phyloP scores from a whole-genome alignment of 768 basidiomycete species.

The Macrolepiota albuminosa region DNA sequence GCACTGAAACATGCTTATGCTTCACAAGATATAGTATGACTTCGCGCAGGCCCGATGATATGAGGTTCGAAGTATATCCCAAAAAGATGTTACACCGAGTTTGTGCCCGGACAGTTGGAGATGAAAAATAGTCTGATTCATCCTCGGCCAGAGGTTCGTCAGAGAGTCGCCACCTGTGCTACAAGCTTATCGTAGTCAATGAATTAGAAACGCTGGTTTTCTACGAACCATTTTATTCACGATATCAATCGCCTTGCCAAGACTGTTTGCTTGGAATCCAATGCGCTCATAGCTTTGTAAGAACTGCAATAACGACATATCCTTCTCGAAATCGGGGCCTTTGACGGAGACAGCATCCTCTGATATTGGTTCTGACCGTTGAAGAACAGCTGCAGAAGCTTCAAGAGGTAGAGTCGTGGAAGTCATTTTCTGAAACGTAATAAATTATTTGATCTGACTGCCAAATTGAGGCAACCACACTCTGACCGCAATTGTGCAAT shows the following conservation, averaged over 20 bases:
- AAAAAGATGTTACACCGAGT: slow-evolving; percentile 89
- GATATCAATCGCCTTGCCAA: slow-evolving; percentile 84
- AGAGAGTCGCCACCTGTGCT: slow-evolving; percentile 88
- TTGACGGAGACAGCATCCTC: slow-evolving; percentile 63
- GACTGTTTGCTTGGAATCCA: slow-evolving; percentile 95
- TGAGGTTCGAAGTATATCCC: slow-evolving; percentile 97
- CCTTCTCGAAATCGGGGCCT: slow-evolving; percentile 84
- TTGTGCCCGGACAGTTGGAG: slow-evolving; percentile 55
- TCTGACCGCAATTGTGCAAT: slow-evolving; percentile 1
- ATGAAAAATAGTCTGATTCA: slow-evolving; percentile 62
- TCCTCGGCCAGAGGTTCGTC: slow-evolving; percentile 72
- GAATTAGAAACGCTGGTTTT: not conserved
- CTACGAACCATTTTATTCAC: slow-evolving; percentile 85
- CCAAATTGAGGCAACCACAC: slow-evolving; percentile 7
- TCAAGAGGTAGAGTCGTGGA: slow-evolving; percentile 38
- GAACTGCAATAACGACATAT: slow-evolving; percentile 61
- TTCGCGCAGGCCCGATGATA: slow-evolving; percentile 95
- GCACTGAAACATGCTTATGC: slow-evolving; percentile 80
- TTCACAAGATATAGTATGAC: slow-evolving; percentile 90
- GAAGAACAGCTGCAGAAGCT: slow-evolving; percentile 74
- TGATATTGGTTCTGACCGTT: slow-evolving; percentile 69
- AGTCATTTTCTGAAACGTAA: slow-evolving; percentile 8
- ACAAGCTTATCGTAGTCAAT: slow-evolving; percentile 3
- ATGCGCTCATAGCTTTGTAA: slow-evolving; percentile 81
- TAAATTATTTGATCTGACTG: slow-evolving; percentile 6